Conservation (phyloP, 108 stramenopile genomes). For the Nannochloropsis oceanica region DNA sequence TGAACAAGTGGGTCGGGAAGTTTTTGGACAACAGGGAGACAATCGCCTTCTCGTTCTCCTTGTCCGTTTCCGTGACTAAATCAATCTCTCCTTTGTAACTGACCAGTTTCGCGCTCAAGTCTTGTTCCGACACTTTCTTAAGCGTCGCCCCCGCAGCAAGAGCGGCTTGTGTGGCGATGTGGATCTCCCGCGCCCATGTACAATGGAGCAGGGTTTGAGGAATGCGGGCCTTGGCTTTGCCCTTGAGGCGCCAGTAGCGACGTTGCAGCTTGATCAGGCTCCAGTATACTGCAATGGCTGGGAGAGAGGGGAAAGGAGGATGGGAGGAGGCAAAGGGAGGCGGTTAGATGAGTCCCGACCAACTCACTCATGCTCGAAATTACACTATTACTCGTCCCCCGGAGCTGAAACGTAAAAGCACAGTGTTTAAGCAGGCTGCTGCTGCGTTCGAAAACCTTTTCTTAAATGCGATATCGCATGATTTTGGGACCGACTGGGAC, state of each 20-base stretch:
- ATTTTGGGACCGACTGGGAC: too few relatives aligned
- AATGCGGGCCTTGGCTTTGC: background rate
- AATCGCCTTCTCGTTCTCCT: conserved; percentile 30
- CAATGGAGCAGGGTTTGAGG: background rate
- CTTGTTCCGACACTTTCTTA: background rate
- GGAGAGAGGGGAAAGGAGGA: background rate
- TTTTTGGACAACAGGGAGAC: conserved; percentile 3
- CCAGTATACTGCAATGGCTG: background rate
- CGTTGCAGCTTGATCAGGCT: background rate
- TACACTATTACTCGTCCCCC: too few relatives aligned
- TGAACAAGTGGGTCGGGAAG: conserved; percentile 26
- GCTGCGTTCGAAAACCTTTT: too few relatives aligned
- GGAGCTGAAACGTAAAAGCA: too few relatives aligned
- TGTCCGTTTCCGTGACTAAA: conserved; percentile 21
- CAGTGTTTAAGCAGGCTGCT: too few relatives aligned
- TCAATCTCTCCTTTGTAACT: background rate
- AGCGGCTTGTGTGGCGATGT: background rate
- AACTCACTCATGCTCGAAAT: too few relatives aligned
- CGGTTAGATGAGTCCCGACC: background rate
- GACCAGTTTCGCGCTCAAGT: background rate
- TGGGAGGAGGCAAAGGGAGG: background rate
- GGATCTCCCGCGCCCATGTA: background rate
- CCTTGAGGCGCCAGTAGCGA: background rate
- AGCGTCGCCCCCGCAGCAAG: background rate
- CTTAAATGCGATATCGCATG: too few relatives aligned